Conservation (phyloP, 768 basidiomycete genomes). For the Phallus indusiatus region DNA sequence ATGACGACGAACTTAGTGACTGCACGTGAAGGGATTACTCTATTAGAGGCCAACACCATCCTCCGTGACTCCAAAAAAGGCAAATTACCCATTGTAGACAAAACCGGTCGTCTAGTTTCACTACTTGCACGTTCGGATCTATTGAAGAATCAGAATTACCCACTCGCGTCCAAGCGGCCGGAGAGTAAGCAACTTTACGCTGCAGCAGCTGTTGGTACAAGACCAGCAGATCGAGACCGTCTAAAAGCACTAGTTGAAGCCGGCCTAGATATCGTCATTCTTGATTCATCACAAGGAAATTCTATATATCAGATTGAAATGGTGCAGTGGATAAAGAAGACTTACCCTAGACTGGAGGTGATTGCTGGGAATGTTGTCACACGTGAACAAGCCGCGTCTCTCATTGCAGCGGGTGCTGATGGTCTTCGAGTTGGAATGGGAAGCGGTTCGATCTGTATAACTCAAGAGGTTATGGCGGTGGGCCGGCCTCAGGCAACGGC, state of each 20-base stretch:
- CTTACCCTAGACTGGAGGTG: constrained; percentile 79
- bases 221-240: constrained; percentile 78
- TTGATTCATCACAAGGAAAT: constrained; percentile 97
- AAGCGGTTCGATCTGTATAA: constrained; percentile 97
- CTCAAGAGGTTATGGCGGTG: constrained; percentile 99
- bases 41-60: constrained; percentile 86
- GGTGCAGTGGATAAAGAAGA: constrained; percentile 86
- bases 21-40: constrained; percentile 80
- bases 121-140: constrained; percentile 96
- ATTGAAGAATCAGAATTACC: constrained; percentile 95
- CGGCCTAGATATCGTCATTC: constrained; percentile 87
- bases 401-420: constrained; percentile 93
- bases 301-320: constrained; percentile 90
- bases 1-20: constrained; percentile 90
- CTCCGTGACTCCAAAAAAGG: constrained; percentile 96
- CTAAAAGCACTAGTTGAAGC: constrained; percentile 83
- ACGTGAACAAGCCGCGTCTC: constrained; percentile 88
- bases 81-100: constrained; percentile 81
- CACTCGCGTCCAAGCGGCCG: constrained; percentile 86
- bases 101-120: constrained; percentile 54
- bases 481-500: constrained; percentile 97
- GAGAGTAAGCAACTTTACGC: constrained; percentile 92
- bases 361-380: constrained; percentile 98
- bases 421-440: constrained; percentile 97
- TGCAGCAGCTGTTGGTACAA: constrained; percentile 92